Conservation (phyloP, 352 stramenopile species). For the Pseudoperonospora humuli region DNA sequence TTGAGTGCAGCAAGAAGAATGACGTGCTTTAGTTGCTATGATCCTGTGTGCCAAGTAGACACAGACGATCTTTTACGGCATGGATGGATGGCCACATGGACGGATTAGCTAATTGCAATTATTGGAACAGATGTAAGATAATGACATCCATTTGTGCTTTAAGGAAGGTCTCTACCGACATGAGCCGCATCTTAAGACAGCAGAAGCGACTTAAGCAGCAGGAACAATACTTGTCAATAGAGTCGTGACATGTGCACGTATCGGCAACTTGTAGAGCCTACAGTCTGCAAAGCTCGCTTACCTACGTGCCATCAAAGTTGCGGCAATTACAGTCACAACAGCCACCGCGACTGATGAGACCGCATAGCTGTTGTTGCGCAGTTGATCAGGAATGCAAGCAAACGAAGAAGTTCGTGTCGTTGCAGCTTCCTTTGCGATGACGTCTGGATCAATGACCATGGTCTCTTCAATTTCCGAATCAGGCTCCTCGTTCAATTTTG, state of each 20-base stretch:
- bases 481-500: slow-evolving; percentile 7
- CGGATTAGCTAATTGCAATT: no score
- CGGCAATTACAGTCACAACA: slow-evolving; percentile 18
- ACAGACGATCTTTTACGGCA: no score
- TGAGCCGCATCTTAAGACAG: no score
- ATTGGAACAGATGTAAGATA: no score
- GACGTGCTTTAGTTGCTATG: no score
- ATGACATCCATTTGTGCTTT: no score
- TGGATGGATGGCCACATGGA: no score
- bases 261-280: no score
- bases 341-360: slow-evolving; percentile 24
- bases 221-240: slow-evolving; percentile 5
- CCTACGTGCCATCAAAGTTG: slow-evolving; percentile 21
- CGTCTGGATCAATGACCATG: slow-evolving; percentile 20
- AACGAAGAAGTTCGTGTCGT: slow-evolving; percentile 8
- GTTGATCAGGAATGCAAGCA: slow-evolving; percentile 17
- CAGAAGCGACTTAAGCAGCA: no score
- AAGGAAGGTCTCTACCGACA: no score
- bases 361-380: slow-evolving; percentile 24
- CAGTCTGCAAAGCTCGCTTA: background rate
- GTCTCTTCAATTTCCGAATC: slow-evolving; percentile 25
- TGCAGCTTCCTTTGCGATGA: slow-evolving; percentile 17
- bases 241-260: background rate
- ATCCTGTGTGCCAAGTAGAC: no score
- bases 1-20: no score